Base-by-base conservation (phyloP, 2,329 filamentous ascomycete species). In the Fusarium nanum region DNA sequence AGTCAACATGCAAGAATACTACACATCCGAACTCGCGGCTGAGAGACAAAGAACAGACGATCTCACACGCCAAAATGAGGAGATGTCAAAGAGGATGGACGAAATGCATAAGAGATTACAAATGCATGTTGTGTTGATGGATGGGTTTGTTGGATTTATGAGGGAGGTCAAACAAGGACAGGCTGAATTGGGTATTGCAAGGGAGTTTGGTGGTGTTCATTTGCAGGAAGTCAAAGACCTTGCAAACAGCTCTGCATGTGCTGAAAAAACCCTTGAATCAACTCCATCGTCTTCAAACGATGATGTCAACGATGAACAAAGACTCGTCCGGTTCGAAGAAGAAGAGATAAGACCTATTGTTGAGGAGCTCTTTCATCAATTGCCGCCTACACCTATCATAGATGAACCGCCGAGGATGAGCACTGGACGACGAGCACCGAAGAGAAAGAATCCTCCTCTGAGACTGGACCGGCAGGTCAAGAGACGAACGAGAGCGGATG, bases 1-100 rank as follows among this genome's bases (percentile, higher is more conserved):
- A 0, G 58, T 73, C 5, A 74, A 73, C 4, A 71, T 76, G 63
- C 72, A 74, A 9, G 64, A 71, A n/a, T 44, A 71, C 10, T 76
- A 76, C 12, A 50, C 42, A 3, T 40, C 60, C 4, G 68, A 74
- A 12, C 58, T 76, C 2, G 50, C 66, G 18, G 60, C 48, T 1
- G 52, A 76, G 23, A 62, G 47, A 52, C 52, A 54, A 45, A 65
- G 49, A 7, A 55, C 60, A 0, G 52, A 62, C 1, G 16, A 27
- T 0, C 28, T 76, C 3, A 44, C 49, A 0, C 27, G 13, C 5
- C 63, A 74, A 13, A 58, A 68, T 11, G 46, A 52, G 2, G 45
- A 41, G 1, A 45, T 68, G 27, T 45, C 40, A 20, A 23, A 20
- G 5, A 67, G n/a, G 25, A 60, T 68, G 25, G n/a, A 12, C 0